These are phyloP conservation scores for Juglanconis sp. DNA, from an alignment of 2,329 filamentous ascomycete genomes.

Conservation along the genomic window DNA sequence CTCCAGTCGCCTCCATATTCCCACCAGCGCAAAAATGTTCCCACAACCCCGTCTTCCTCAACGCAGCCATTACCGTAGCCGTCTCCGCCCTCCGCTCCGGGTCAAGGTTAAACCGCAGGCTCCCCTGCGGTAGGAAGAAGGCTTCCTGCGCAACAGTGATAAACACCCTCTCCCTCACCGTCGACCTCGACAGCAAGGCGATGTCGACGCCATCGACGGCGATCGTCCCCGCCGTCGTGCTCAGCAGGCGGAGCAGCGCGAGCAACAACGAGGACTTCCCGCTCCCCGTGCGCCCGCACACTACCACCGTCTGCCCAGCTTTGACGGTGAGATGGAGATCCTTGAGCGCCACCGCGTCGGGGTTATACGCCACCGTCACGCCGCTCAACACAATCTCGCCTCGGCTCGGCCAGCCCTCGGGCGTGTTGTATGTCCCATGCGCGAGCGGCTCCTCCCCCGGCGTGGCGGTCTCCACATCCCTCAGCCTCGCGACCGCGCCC, in stretches of 20 bases:
- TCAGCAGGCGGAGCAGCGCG: constrained; percentile 46
- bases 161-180: constrained; percentile 39
- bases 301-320: constrained; percentile 45
- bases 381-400: constrained; percentile 26
- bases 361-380: constrained; percentile 29
- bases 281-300: constrained; percentile 52
- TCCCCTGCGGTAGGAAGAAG: constrained; percentile 37
- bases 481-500: constrained; percentile 32
- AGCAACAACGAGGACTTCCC: constrained; percentile 44
- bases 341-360: constrained; percentile 23
- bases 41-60: constrained; percentile 31
- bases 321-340: constrained; percentile 26
- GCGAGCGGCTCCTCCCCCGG: constrained; percentile 19
- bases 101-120: constrained; percentile 46
- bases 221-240: constrained; percentile 40
- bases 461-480: constrained; percentile 25
- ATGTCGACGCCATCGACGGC: constrained; percentile 47
- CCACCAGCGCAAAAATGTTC: constrained; percentile 3
- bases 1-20: constrained; percentile 1
- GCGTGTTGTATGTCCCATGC: not conserved
- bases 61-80: constrained; percentile 35
- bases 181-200: constrained; percentile 37
- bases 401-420: constrained; percentile 25
- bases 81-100: constrained; percentile 34
- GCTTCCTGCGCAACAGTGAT: constrained; percentile 44